phyloP scores from a whole-genome alignment of 2,329 filamentous ascomycete species.

The Aspergillus ibericus region DNA sequence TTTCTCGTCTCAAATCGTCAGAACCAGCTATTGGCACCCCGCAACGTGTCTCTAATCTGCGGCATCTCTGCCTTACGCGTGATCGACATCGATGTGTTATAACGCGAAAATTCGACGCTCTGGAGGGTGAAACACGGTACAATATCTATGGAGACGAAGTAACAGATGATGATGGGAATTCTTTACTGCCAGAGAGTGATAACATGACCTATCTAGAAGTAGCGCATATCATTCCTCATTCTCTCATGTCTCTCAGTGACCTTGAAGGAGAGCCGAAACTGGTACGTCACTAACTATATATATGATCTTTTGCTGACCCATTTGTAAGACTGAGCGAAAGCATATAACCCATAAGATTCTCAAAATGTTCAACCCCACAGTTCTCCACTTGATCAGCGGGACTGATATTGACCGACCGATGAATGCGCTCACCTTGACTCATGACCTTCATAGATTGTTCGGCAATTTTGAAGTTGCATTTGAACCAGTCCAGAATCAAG shows the following conservation, averaged over 20 bases:
- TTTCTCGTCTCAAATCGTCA: not conserved
- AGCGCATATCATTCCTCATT: constrained; percentile 10
- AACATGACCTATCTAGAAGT: constrained; percentile 5
- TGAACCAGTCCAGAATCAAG: constrained; percentile 17
- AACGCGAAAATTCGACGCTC: constrained; percentile 12
- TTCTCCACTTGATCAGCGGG: constrained; percentile 40
- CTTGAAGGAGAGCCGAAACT: constrained; percentile 12
- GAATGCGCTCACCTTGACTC: constrained; percentile 42
- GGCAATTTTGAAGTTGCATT: constrained; percentile 35
- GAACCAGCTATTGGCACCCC: constrained; percentile 7
- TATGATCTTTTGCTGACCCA: not conserved
- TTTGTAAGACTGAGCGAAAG: constrained; percentile 15
- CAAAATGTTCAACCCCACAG: constrained; percentile 45
- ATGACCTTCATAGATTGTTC: constrained; percentile 30
- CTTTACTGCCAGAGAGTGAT: not conserved
- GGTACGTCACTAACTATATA: constrained; percentile 6
- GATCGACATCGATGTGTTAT: constrained; percentile 17
- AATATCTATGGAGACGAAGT: constrained; percentile 8
- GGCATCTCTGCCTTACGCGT: constrained; percentile 14
- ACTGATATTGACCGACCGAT: constrained; percentile 41
- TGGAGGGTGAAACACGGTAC: constrained; percentile 12
- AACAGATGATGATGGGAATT: constrained; percentile 19
- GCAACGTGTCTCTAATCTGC: constrained; percentile 7
- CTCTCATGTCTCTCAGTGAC: constrained; percentile 2
- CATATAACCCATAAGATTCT: constrained; percentile 39